Base-by-base conservation (phyloP, 768 basidiomycete species). In the Amanita fuliginea region DNA sequence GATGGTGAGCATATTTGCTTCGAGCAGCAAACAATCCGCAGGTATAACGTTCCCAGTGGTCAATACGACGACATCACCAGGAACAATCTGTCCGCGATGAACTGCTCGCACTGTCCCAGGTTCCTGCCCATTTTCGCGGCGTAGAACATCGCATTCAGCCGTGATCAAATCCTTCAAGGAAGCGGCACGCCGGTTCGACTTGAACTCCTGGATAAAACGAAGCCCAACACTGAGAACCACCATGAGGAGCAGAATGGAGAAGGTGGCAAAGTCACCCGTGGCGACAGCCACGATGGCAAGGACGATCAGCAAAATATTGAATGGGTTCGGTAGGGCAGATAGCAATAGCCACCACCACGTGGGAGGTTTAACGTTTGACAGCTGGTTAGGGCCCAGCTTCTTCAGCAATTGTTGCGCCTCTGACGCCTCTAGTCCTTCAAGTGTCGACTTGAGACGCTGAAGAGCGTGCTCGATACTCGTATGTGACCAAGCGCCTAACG, bases 31-130 rank as follows among this genome's bases (percentile, higher is more conserved):
- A 30, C 62, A 66, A 24, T 66, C 65, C 18, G 67, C 65, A 16
- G 65, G 65, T 41, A 67, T 65, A 50, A 66, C 67, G 39, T 65
- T 62, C 37, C 62, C 42, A 63, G 66, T 64, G 10, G 66, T 59
- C 22, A 66, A 46, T 46, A 55, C 37, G 39, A 67, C 47, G 21
- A 66, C 45, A 51, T 66, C 64, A 3, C 64, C 64, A 1, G 66
- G 64, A 40, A 66, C 64, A 19, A 66, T 34, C 9, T 62, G 46
- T 28, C 60, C 58, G 30, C 57, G 55, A 49, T 66, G 66, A 49
- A 66, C 34, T 37, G 64, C 66, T 7, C 59, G 30, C 36, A 62
- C 63, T 26, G 56, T 58, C 26, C 21, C 14, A 14, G 34, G 41
- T 16, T 18, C 22, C 21, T 32, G 11, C 8, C 14, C 40, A 16